Base-by-base conservation (phyloP, 2,329 filamentous ascomycete genomes). In the Colletotrichum theobromicola region DNA sequence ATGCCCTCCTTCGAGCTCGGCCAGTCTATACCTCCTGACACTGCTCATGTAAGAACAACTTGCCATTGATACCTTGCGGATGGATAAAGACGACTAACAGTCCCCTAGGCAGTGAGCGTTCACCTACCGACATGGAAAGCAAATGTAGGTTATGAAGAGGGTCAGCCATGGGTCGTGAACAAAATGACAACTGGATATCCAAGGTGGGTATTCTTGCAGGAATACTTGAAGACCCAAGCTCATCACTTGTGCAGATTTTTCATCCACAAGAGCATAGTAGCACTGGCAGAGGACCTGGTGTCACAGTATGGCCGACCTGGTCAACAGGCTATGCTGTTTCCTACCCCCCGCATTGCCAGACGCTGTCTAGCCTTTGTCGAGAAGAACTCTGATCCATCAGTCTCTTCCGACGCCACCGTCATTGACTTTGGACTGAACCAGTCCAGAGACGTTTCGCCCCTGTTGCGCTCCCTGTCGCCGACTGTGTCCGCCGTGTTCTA, bases 101-200 rank as follows among this genome's bases (percentile, higher is more conserved):
- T 21, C 2, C 30, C 24, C 3, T 68, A 98, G 96, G 97, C 96
- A 77, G 95, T 98, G 77, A 98, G 96, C 83, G 96, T 98, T 55
- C 98, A 97, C 18, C 87, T 99, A 30, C 97, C 97, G 50, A 97
- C 95, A 85, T 99, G 97, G 97, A 90, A 89, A 77, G 89, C 95
- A 77, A 98, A 98, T 80, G 88, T 99, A 50, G 96, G 92, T 53
- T 99, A 99, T 81, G 97, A 99, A 83, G 95, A 99, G 84, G 96
- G 95, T 65, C 90, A 97, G 82, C 87, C 93, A 71, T 97, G 95
- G 93, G 94, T 99, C n/a, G 77, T 97, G 21, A 90, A 89, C 76
- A 93, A 93, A 81, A 94, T 99, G 95, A 89, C 91, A 77, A 97
- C 94, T 58, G 97, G 97, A 42, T 99, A 99, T 84, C 97, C 97